phyloP scores from a whole-genome alignment of 345 rosid species.

The Camelina hispida region DNA sequence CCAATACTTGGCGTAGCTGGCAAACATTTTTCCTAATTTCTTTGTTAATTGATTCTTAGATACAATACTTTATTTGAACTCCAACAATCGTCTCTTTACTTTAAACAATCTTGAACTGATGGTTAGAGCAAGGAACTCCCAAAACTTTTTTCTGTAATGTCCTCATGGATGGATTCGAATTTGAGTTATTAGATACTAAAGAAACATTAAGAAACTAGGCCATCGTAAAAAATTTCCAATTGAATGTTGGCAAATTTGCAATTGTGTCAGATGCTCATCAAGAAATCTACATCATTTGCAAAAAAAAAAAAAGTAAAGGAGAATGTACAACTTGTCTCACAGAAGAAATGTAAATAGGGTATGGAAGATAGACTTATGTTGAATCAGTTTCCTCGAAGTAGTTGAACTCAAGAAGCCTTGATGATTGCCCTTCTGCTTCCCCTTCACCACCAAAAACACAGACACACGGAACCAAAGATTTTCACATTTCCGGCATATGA shows the following conservation, averaged over 20 bases:
- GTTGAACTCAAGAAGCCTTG: conserved; percentile 53
- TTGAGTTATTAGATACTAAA: neutral
- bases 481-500: conserved; percentile 13
- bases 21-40: no score
- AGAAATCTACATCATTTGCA: conserved; percentile 45
- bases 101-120: neutral
- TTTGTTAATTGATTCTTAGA: no score
- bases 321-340: conserved; percentile 48
- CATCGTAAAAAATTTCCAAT: conserved; percentile 2
- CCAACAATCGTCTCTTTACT: no score
- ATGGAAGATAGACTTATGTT: conserved; percentile 70
- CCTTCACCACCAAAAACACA: conserved; percentile 48
- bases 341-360: conserved; percentile 81
- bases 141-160: neutral
- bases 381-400: conserved; percentile 47
- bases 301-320: conserved; percentile 20
- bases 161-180: neutral
- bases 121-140: neutral
- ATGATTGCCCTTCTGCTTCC: conserved; percentile 50
- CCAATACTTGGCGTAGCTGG: no score
- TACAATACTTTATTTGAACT: no score
- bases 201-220: conserved; percentile 15
- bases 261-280: conserved; percentile 49
- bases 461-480: neutral
- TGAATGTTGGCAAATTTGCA: conserved; percentile 34